Evolutionary conservation across 2,329 filamentous ascomycete species (phyloP), one percentile per base, ranked within the genome.

Genomic region (Cercospora sp.): DNA sequence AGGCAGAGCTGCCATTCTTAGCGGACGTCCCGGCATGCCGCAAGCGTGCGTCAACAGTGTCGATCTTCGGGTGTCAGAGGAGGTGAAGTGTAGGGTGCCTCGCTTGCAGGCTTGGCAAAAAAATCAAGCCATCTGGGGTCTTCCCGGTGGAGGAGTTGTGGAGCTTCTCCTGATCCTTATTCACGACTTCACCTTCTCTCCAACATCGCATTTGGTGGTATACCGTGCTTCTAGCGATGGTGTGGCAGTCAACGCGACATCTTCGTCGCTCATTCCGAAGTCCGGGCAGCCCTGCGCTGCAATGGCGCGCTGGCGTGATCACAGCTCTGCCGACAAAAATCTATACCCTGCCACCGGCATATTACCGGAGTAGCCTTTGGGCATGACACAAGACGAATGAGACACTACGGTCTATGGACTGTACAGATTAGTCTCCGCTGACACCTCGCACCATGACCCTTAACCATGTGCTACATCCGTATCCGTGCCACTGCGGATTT

Each of bases 321-420:
- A 28, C 48, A 55, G 23, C 48, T 30, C 23, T 55, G 20, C 48
- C 48, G 48, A 55, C 48, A 26, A 55, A 30, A 55, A 55, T 55
- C 48, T 55, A 28, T 55, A 28, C 48, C 48, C 48, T 55, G 48
- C 23, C 48, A 5, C 13, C 23, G 48, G 48, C 20, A 2, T 16
- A 55, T 55, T n/a, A 55, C 48, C 48, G 48, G 48, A 16, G 48
- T 6, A 16, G 48, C 4, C 3, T 16, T 28, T 28, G 48, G 48
- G 23, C 48, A 55, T 55, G 48, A 55, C 48, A 55, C 48, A 55
- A 55, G 48, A 30, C 48, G 48, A 55, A 55, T 55, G 48, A 55
- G 48, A 23, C 2, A 55, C 23, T 4, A 55, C 3, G 1, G 48
- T 3, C 23, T 55, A 55, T 2, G 8, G 48, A 28, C 12, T 53